Conservation (phyloP, 2,329 filamentous ascomycete genomes). For the Cercospora sp. region DNA sequence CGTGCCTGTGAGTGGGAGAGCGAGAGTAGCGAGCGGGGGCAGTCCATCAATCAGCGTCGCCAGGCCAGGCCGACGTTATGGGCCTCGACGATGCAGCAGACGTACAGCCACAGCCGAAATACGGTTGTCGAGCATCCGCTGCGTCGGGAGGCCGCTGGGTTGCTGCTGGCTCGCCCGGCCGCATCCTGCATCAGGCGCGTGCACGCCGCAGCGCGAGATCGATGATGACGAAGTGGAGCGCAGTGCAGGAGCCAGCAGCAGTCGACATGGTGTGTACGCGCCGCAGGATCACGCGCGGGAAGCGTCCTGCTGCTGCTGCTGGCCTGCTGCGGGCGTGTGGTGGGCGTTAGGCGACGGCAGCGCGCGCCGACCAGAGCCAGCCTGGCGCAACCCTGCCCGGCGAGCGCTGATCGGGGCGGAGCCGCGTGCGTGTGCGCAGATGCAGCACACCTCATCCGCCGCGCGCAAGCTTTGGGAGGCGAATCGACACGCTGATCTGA, state of each 20-base stretch:
- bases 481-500: background rate
- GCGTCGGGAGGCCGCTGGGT: slow-evolving; percentile 4
- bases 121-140: slow-evolving; percentile 12
- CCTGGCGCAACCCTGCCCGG: background rate
- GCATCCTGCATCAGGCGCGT: background rate
- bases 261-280: too few species aligned
- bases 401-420: too few species aligned
- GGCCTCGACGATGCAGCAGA: slow-evolving; percentile 14
- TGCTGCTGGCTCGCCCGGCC: slow-evolving; percentile 1
- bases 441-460: background rate
- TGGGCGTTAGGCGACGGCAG: background rate
- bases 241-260: too few species aligned
- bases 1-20: background rate
- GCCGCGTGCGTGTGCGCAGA: background rate
- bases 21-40: background rate
- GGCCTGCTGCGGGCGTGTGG: too few species aligned
- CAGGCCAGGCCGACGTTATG: slow-evolving; percentile 12
- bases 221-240: background rate
- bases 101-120: slow-evolving; percentile 17
- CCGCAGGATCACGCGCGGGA: too few species aligned
- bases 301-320: too few species aligned
- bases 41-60: background rate
- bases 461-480: too few species aligned
- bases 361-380: background rate
- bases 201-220: background rate